Base-by-base conservation (phyloP, 2,329 filamentous ascomycete genomes). In the Pseudogymnoascus sp. region DNA sequence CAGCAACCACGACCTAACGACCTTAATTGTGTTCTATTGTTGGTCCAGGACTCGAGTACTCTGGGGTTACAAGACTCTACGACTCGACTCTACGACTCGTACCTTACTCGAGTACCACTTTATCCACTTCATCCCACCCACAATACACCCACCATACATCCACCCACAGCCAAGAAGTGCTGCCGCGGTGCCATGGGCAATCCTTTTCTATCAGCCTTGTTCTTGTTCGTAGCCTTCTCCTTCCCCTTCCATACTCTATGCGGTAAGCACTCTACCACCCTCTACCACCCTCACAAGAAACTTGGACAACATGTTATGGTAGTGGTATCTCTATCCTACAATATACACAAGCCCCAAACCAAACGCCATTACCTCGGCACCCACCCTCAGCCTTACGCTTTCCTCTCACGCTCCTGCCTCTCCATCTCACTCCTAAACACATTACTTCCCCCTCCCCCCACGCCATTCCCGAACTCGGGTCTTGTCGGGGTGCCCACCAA, bases 401-500 rank as follows among this genome's bases (percentile, higher is more conserved):
- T n/a, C 26, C 50, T 56, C 28, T 56, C 50, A 19, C 46, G 46
- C 46, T 33, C 46, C 26, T 53, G 46, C n/a, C 46, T 53, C 14
- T 53, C 46, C 46, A 53, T 53, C 46, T 53, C 46, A 31, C 46
- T 31, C n/a, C 46, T 53, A 19, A 53, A 53, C n/a, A 53, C 46
- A 53, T 53, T 53, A 31, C 26, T 53, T 11, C 46, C 28, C n/a
- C n/a, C 28, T 6, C n/a, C 26, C n/a, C 50, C 50, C 50, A 12
- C 50, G 26, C 50, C 10, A 56, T 33, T 19, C 50, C 50, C 50
- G n/a, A 56, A 56, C 26, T 56, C 50, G 50, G 50, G 26, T 56
- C 50, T 56, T 56, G 53, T 67, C 41, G 67, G 68, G 33, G 65
- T 68, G 2, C 66, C 63, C 37, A 64, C 68, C 63, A 72, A 62